Evolutionary conservation across 495 filamentous ascomycete genomes (phyloP).

Genomic region (Glutinoglossum americanum): DNA sequence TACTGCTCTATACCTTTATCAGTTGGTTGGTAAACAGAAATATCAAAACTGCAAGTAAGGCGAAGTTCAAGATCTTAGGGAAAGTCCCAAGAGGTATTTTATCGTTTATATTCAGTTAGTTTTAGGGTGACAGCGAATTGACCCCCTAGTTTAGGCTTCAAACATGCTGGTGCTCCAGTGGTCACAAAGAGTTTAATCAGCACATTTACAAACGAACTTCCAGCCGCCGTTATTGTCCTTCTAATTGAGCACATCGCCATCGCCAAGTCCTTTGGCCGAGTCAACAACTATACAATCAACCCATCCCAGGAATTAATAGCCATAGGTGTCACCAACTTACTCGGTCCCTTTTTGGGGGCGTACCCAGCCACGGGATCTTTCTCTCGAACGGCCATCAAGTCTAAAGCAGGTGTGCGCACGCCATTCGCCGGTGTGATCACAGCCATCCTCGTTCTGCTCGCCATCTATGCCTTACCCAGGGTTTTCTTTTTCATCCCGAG

Average conservation of each 20-base stretch:
- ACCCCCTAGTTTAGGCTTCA: slow-evolving; percentile 41
- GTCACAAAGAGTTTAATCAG: slow-evolving; percentile 41
- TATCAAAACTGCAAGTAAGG: slow-evolving; percentile 21
- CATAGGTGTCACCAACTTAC: slow-evolving; percentile 78
- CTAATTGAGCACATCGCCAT: slow-evolving; percentile 77
- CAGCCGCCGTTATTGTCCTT: slow-evolving; percentile 73
- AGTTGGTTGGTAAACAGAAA: slow-evolving; percentile 60
- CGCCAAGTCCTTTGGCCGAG: slow-evolving; percentile 85
- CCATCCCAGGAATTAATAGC: slow-evolving; percentile 93
- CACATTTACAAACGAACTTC: slow-evolving; percentile 40
- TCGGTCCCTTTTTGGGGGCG: slow-evolving; percentile 83
- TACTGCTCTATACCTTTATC: slow-evolving; percentile 82
- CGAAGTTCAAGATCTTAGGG: slow-evolving; percentile 46
- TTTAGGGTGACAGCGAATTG: too few species aligned
- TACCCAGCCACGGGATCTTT: slow-evolving; percentile 95
- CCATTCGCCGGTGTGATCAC: slow-evolving; percentile 87
- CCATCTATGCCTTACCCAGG: slow-evolving; percentile 77
- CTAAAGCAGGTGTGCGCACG: slow-evolving; percentile 87
- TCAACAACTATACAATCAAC: slow-evolving; percentile 97
- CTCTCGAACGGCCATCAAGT: slow-evolving; percentile 93
- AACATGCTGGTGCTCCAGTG: slow-evolving; percentile 53
- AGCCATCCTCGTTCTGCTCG: slow-evolving; percentile 69
- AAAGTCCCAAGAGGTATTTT: slow-evolving; percentile 48
- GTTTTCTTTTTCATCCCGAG: slow-evolving; percentile 92
- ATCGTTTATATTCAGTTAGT: background rate